Conservation (phyloP, 1,284 basidiomycete species). For the Cryptococcus hybrid region DNA sequence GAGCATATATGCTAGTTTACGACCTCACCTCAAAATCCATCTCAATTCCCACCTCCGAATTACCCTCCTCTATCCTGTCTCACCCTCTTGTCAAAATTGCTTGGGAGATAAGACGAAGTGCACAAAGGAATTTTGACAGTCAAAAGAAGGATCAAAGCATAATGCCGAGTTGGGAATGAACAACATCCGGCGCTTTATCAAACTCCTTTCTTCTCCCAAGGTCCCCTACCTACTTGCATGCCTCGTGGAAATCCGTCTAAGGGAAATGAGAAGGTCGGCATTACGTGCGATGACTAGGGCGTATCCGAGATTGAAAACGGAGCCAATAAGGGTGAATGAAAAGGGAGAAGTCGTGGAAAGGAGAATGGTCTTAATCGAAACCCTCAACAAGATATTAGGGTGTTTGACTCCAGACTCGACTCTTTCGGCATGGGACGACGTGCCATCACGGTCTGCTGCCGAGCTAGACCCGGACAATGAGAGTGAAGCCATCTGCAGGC, state of each 20-base stretch:
- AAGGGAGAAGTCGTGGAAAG: slow-evolving; percentile 36
- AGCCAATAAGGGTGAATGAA: slow-evolving; percentile 37
- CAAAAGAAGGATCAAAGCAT: slow-evolving; percentile 52
- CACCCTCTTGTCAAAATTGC: slow-evolving; percentile 78
- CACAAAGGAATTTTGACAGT: slow-evolving; percentile 70
- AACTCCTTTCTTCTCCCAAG: slow-evolving; percentile 45
- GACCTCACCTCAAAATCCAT: slow-evolving; percentile 84
- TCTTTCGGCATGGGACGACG: slow-evolving; percentile 44
- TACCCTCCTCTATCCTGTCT: slow-evolving; percentile 68
- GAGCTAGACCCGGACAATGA: slow-evolving; percentile 22
- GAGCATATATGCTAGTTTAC: slow-evolving; percentile 88
- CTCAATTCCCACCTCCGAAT: slow-evolving; percentile 64
- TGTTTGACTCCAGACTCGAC: slow-evolving; percentile 51
- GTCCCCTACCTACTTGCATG: slow-evolving; percentile 56
- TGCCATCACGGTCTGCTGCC: slow-evolving; percentile 25
- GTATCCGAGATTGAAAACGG: slow-evolving; percentile 49
- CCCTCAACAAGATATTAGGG: slow-evolving; percentile 49
- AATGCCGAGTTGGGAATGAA: slow-evolving; percentile 57
- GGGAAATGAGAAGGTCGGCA: slow-evolving; percentile 54
- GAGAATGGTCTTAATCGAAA: slow-evolving; percentile 32
- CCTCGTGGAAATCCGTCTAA: slow-evolving; percentile 56
- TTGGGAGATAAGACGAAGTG: slow-evolving; percentile 72
- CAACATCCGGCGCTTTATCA: slow-evolving; percentile 60
- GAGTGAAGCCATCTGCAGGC: slow-evolving; percentile 31
- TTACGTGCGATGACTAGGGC: slow-evolving; percentile 53